Base-by-base conservation (phyloP, 2,329 filamentous ascomycete genomes). In the Biscogniauxia mediterranea region DNA sequence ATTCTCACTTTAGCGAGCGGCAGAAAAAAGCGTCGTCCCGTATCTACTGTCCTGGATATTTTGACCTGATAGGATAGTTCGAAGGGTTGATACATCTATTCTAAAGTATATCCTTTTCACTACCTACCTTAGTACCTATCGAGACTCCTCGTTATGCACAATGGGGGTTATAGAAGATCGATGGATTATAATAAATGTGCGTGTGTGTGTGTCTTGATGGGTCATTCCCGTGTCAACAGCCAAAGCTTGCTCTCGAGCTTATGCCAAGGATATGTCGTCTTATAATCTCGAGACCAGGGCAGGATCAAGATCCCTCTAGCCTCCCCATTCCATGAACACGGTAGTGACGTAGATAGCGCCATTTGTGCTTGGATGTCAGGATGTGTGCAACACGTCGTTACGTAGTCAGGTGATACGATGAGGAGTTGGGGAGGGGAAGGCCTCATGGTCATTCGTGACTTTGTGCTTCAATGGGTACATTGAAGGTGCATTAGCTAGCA, bases 31-130 rank as follows among this genome's bases (percentile, higher is more conserved):
- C 56, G 76, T 85, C 89, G 82, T 86, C 88, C 88, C 88, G 89
- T 92, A 92, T 92, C 89, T 92, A 88, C 89, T 91, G 87, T 89
- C 88, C 88, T 90, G 84, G 89, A 92, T 85, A 88, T 78, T 78
- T 77, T 75, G 61, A 64, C 81, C 81, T 92, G 89, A 91, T 85
- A 86, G 87, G 87, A 89, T 87, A 82, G 89, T 89, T 92, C 89
- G 89, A 91, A 89, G 87, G 87, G 87, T 87, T 84, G 88, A 87
- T 85, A 91, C 88, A 91, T 71, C 38, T n/a, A 46, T 23, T 61
- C 15, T 8, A n/a, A 23, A 51, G 5, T 32, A 13, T 9, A 32
- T 9, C 28, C 2, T 32, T 4, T 13, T 32, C 7, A 32, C 28
- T 32, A 32, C 28, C 28, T 13, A 32, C 7, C 28, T 23, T 23